phyloP scores from a whole-genome alignment of 352 stramenopile genomes.

The Phytophthora citrophthora region DNA sequence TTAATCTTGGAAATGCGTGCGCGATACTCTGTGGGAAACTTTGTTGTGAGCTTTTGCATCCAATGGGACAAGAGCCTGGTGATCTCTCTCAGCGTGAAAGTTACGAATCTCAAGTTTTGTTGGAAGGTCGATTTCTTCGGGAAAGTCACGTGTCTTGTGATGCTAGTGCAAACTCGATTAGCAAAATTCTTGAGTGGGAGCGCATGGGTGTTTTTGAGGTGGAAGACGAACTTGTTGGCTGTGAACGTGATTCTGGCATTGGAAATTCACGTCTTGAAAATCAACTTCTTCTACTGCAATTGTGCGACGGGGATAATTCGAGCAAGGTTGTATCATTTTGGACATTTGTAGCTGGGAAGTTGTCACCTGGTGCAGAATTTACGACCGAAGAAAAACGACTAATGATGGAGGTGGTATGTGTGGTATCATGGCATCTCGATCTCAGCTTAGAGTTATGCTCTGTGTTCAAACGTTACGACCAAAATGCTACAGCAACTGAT shows the following conservation, averaged over 20 bases:
- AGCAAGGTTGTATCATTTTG: constrained; percentile 15
- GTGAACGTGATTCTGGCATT: not conserved
- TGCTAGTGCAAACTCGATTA: constrained; percentile 4
- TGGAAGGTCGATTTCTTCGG: constrained; percentile 21
- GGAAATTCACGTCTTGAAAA: not conserved
- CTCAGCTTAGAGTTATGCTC: constrained; percentile 22
- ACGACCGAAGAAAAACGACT: constrained; percentile 14
- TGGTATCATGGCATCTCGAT: constrained; percentile 31
- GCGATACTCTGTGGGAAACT: constrained; percentile 59
- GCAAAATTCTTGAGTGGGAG: constrained; percentile 53
- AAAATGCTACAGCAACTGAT: not conserved
- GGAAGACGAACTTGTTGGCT: constrained; percentile 48
- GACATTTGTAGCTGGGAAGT: constrained; percentile 14
- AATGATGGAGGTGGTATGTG: constrained; percentile 5
- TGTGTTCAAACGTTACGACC: constrained; percentile 20
- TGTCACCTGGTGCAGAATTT: constrained; percentile 15
- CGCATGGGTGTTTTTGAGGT: constrained; percentile 55
- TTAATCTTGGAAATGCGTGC: constrained; percentile 53
- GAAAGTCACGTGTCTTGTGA: not conserved
- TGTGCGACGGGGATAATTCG: constrained; percentile 13
- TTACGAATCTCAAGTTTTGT: constrained; percentile 17
- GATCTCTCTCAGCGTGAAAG: not conserved
- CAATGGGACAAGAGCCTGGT: not conserved
- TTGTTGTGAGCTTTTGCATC: constrained; percentile 34
- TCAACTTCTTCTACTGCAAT: constrained; percentile 24